Base-by-base conservation (phyloP, 2,329 filamentous ascomycete species). In the Botrytis squamosa region DNA sequence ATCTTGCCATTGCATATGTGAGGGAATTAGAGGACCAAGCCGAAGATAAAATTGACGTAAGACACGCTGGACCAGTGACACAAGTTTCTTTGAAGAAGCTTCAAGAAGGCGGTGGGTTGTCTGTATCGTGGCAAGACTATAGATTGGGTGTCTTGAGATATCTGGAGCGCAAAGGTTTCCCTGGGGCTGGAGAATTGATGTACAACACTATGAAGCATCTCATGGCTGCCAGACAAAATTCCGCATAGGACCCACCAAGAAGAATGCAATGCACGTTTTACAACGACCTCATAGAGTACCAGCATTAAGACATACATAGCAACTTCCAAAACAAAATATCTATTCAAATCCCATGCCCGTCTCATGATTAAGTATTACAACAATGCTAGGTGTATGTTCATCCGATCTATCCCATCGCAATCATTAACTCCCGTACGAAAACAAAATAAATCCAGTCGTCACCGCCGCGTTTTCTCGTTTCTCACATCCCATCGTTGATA, bases 151-250 rank as follows among this genome's bases (percentile, higher is more conserved):
- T 95, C 75, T 83, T 97, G 73, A 85, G 86, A 68, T 89, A 90
- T 82, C 82, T 97, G 75, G 90, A 91, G 74, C 84, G 83, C 9
- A 87, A 86, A 71, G 92, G 91, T 0, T 85, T 92, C 64, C 83
- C 82, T 18, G 94, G 94, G 0, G 85, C 95, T 44, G 87, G 88
- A 25, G 86, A 91, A 76, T 83, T 97, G 78, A 91, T 97, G 86
- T 92, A 92, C 81, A 93, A 90, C 78, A 95, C 93, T 1, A 94
- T 96, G 88, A 93, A 91, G 80, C 89, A 91, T 69, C 82, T 95
- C 77, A 90, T 89, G 82, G 88, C 64, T 76, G 59, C 40, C 10
- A 68, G 71, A 25, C 38, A 60, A 36, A 60, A 46, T 62, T 16
- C 38, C n/a, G 49, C 64, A 69, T 72, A 60, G 40, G 22, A 29